These are phyloP conservation scores for Lantana camara DNA, from an alignment of 257 asterid genomes.

Conservation along the genomic window DNA sequence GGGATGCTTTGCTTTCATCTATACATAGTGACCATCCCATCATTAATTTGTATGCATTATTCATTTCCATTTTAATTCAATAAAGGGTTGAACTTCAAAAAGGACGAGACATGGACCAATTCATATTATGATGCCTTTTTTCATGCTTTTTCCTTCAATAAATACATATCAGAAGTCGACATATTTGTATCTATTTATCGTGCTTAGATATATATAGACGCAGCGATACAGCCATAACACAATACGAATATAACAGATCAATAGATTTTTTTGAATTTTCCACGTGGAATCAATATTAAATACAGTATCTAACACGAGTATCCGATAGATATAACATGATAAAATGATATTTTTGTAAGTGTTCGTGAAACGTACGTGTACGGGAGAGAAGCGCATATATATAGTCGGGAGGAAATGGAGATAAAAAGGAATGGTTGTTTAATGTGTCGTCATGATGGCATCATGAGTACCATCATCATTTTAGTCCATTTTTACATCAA, in stretches of 20 bases:
- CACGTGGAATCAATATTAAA: too few species aligned
- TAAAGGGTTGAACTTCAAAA: neutral
- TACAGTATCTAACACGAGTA: too few species aligned
- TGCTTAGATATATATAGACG: too few species aligned
- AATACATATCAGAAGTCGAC: too few species aligned
- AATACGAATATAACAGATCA: too few species aligned
- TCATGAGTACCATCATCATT: constrained; percentile 63
- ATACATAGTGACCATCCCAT: constrained; percentile 21
- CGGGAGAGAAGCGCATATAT: too few species aligned
- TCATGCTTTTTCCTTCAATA: too few species aligned
- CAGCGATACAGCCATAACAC: too few species aligned
- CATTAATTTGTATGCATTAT: constrained; percentile 38
- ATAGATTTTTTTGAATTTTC: too few species aligned
- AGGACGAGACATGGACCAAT: constrained; percentile 20
- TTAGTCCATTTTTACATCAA: constrained; percentile 26
- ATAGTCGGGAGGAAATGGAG: constrained; percentile 33
- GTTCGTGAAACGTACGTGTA: too few species aligned
- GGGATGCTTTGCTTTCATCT: constrained; percentile 41
- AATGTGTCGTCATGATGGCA: constrained; percentile 59
- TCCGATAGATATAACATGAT: too few species aligned
- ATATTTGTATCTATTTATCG: too few species aligned
- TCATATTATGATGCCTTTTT: constrained; percentile 16
- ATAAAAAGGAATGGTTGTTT: constrained; percentile 28
- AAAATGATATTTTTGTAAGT: neutral
- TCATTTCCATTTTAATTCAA: constrained; percentile 19